Percentiles rank a stretch among this genome's conserved stretches.
Evolutionary conservation across 116 monocot genomes (phyloP).

Genomic region (Trichopus zeylanicus): DNA sequence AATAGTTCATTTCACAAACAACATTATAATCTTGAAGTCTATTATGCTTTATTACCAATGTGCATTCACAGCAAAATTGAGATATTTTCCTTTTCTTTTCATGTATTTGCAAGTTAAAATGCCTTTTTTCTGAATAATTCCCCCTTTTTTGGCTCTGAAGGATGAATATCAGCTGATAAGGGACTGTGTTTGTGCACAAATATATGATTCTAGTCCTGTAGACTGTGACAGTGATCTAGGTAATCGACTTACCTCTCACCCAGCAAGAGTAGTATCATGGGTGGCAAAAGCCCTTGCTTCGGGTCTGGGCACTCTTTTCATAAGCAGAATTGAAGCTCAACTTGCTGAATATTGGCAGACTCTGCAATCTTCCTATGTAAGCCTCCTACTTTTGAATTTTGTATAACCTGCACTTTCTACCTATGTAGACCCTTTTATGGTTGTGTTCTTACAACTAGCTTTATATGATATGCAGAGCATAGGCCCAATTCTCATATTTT

Average conservation of each 20-base stretch:
- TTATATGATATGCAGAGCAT: constrained; percentile 30
- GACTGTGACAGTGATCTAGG: constrained; percentile 70
- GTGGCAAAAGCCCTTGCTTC: constrained; percentile 63
- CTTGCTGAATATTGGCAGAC: constrained; percentile 80
- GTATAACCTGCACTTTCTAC: neutral
- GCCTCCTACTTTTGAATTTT: constrained; percentile 3
- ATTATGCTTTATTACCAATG: neutral
- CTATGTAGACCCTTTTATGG: neutral
- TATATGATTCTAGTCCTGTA: constrained; percentile 83
- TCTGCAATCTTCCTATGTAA: constrained; percentile 76
- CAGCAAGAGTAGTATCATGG: constrained; percentile 61
- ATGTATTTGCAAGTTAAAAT: constrained; percentile 32
- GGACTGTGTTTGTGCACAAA: constrained; percentile 78
- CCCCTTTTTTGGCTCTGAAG: constrained; percentile 28
- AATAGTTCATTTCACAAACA: too few species aligned
- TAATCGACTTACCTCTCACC: constrained; percentile 28
- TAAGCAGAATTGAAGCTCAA: constrained; percentile 62
- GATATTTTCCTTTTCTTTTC: neutral
- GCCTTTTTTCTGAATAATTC: constrained; percentile 7
- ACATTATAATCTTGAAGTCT: too few species aligned
- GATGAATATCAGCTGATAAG: constrained; percentile 63
- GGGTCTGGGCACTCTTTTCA: constrained; percentile 64
- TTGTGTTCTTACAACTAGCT: neutral
- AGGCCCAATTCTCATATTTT: constrained; percentile 72
- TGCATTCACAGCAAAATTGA: neutral